Base-by-base conservation (phyloP, 148 eudicot genomes). In the Cornus suecica region DNA sequence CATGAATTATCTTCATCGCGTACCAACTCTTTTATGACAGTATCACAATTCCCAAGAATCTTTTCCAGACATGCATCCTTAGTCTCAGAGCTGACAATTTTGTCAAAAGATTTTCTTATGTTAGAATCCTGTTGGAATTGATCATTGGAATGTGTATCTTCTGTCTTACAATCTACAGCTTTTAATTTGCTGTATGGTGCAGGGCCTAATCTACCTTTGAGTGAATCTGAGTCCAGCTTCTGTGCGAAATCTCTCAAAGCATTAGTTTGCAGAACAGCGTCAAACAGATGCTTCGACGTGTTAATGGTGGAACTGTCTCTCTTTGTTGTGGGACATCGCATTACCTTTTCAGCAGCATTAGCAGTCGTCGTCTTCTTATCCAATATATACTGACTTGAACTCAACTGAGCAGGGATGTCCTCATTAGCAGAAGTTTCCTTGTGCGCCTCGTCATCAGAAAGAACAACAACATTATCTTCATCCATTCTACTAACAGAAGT, bases 381-480 rank as follows among this genome's bases (percentile, higher is more conserved):
- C 71, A 65, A 71, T 26, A 68, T 56, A 79, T 20, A 37, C 71
- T 42, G 69, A 79, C 37, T 79, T 52, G 71, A 76, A 62, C 69
- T 72, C 70, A 52, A 54, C 37, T 54, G 75, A 54, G 84, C 74
- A 56, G 25, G 76, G 71, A 73, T 54, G 8, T 51, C 51, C 74
- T 77, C 63, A 56, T 27, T 62, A 48, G 73, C 73, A 70, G 87
- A 66, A 68, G 61, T 70, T 41, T 76, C 84, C 70, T 68, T 61
- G 74, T 81, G 90, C 8, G 70, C 68, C 81, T 95, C 97, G 70
- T 90, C 99, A 80, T 92, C 99, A 22, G 97, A 91, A 82, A 88
- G 87, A 74, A 95, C 72, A 76, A 90, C 81, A 56, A 86, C 70
- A 74, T 69, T 62, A 62, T 82, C 86, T 62, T 20, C 75, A 24